phyloP scores from a whole-genome alignment of 306 rosid genomes.

The Pachyrhizus erosus region DNA sequence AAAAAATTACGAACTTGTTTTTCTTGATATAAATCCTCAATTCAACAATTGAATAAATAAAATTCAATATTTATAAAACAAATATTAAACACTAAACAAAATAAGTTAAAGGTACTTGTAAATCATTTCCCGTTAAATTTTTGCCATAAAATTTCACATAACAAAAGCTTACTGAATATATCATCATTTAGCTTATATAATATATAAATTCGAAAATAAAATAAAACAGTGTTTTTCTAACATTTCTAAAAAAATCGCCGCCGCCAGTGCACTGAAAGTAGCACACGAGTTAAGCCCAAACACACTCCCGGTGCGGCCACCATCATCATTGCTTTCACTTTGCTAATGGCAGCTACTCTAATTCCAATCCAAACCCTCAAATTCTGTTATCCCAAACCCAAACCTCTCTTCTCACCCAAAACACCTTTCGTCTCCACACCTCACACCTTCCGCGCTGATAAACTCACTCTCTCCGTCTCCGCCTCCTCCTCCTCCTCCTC shows the following conservation, averaged over 20 bases:
- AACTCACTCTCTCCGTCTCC: constrained; percentile 55
- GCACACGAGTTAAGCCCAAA: background rate
- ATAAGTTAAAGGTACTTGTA: too few species aligned
- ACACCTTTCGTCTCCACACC: constrained; percentile 18
- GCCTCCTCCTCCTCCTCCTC: constrained; percentile 38
- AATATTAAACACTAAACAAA: too few species aligned
- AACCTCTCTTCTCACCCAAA: constrained; percentile 31
- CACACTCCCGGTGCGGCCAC: background rate
- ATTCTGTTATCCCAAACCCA: constrained; percentile 6
- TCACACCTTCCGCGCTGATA: constrained; percentile 29
- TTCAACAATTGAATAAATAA: too few species aligned
- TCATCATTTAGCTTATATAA: too few species aligned
- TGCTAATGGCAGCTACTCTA: constrained; percentile 57
- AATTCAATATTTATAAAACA: too few species aligned
- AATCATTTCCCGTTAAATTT: too few species aligned
- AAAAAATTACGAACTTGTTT: too few species aligned
- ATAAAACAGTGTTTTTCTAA: background rate
- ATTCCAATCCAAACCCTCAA: constrained; percentile 34
- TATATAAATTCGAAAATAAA: background rate
- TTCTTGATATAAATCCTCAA: too few species aligned
- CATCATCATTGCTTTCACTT: background rate
- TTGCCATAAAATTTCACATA: too few species aligned
- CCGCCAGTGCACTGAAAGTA: background rate
- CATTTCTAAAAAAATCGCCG: background rate
- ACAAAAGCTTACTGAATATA: background rate